phyloP scores from a whole-genome alignment of 441 rosid species.

The Corymbia calophylla region DNA sequence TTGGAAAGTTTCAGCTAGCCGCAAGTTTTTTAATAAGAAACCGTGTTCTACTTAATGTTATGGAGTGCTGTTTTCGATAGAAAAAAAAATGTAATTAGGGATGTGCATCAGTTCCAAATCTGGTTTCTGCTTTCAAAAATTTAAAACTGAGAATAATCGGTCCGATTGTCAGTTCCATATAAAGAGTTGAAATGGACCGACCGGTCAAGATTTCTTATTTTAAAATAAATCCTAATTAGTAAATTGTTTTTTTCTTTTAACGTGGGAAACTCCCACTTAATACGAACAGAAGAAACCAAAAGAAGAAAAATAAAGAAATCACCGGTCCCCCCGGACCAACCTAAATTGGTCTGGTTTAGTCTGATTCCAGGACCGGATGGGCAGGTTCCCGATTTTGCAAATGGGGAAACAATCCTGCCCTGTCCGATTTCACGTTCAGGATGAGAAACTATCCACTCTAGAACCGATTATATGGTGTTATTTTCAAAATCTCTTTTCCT shows the following conservation, averaged over 20 bases:
- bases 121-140: background rate
- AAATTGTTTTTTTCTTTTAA: too few relatives aligned
- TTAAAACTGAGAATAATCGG: too few relatives aligned
- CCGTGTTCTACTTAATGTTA: background rate
- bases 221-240: too few relatives aligned
- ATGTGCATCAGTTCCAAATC: background rate
- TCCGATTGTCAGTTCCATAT: too few relatives aligned
- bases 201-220: too few relatives aligned
- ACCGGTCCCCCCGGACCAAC: accelerated
- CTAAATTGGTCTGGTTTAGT: background rate
- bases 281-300: too few relatives aligned
- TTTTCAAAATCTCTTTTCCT: background rate
- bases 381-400: background rate
- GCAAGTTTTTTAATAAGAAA: background rate
- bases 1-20: background rate
- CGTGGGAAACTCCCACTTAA: too few relatives aligned
- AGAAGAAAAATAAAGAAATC: too few relatives aligned
- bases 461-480: background rate
- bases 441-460: background rate
- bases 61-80: background rate
- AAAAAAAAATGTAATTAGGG: background rate
- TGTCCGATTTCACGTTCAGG: background rate
- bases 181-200: too few relatives aligned
- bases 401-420: background rate
- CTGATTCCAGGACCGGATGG: accelerated